phyloP scores from a whole-genome alignment of 208 protist species.

The Phytomonas sp. region DNA sequence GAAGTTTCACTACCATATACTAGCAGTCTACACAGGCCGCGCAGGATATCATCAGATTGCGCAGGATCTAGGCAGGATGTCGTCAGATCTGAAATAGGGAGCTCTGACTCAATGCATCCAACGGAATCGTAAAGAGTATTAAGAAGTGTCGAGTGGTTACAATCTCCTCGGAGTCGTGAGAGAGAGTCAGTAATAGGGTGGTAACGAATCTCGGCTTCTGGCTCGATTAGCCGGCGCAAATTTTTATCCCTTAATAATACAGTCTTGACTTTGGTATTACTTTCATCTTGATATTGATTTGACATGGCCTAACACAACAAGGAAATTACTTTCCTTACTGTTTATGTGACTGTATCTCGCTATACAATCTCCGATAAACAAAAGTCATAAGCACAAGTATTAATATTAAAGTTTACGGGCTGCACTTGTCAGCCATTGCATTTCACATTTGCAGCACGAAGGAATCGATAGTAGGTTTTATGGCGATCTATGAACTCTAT shows the following conservation, averaged over 20 bases:
- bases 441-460: not conserved
- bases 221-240: not conserved
- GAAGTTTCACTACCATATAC: not conserved
- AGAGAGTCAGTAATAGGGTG: not conserved
- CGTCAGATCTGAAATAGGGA: not conserved
- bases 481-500: not conserved
- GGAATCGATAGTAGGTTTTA: not conserved
- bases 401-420: not conserved
- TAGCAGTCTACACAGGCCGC: not conserved
- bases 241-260: not conserved
- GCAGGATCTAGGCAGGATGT: not conserved
- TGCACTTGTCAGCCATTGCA: not conserved
- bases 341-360: not conserved
- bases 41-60: not conserved
- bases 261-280: not conserved
- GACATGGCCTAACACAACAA: not conserved
- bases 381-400: not conserved
- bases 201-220: not conserved
- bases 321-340: not conserved
- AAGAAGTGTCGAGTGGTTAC: not conserved
- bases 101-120: not conserved
- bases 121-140: not conserved
- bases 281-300: not conserved
- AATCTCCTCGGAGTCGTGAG: not conserved
- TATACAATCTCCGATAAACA: not conserved